Evolutionary conservation across 257 asterid species (phyloP), one percentile per base, ranked within the genome.

Genomic region (Voacanga thouarsii): DNA sequence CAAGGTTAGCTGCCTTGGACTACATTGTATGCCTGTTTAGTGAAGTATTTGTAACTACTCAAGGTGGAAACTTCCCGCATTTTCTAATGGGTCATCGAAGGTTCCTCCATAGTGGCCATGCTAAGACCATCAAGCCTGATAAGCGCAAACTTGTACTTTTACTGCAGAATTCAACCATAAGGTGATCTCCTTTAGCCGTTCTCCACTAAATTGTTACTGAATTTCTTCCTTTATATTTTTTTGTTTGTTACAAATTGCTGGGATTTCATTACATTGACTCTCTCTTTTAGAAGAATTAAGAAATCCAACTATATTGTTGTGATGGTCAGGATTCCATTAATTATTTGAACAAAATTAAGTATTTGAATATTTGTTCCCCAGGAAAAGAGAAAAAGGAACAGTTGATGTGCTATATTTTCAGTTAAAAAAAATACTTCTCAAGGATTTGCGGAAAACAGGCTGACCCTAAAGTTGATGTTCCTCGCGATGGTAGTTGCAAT

Each of bases 1-100:
- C 98, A 43, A 86, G 98, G 81, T 80, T 93, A 73, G 98, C 98
- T 78, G 98, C 98, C 37, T 78, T 92, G 81, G 98, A 93, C 82
- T 93, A 93, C 84, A 84, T 90, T 83, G 91, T 90, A 59, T 92
- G 98, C 86, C 85, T 93, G 89, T 81, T 63, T 64, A 93, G 98
- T 79, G 98, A 93, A 82, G 96, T 92, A 61, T 93, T 93, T 82
- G 96, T 92, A n/a, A 93, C 95, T 47, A 92, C 98, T 63, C 98
- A 93, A 89, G 95, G 97, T 45, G 98, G 97, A 83, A 93, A 93
- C 88, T 93, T 93, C 80, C 98, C 98, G 50, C 95, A 93, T 83
- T 93, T 93, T 86, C 86, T 93, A 69, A 88, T 93, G 89, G 98
- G 98, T 12, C 98, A 93, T 71, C 81, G 98, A 81, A 87, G 95